Evolutionary conservation across 2,329 filamentous ascomycete genomes (phyloP), one percentile per base, ranked within the genome.

Genomic region (Mariannaea sp.): DNA sequence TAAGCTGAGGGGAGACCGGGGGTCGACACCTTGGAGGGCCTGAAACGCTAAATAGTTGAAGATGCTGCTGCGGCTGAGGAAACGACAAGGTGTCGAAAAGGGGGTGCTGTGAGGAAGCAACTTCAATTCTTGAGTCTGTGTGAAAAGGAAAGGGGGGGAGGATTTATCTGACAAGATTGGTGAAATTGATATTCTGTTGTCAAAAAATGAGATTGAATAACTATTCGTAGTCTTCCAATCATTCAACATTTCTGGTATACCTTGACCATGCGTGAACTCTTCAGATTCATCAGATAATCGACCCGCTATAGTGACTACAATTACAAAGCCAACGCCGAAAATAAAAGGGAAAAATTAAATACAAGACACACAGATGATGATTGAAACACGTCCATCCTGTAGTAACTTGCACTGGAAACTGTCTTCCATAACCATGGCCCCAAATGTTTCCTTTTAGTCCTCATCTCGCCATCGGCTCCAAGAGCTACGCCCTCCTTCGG

Each of bases 401-500:
- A 48, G 12, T 7, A 39, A 29, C 6, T 27, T 19, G 10, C 17
- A 13, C 14, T 39, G 7, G 7, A 17, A 2, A 39, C 27, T 22
- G 20, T 10, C 1, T 19, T 5, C 16, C 13, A 3, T 22, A 14
- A n/a, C 16, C 13, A n/a, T 36, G 13, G 22, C 32, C 17, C 8
- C 7, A 53, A 22, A 58, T 5, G 46, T 40, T 13, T 48, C 29
- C 27, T 44, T 43, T 41, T 58, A 46, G 38, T 57, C 60, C 10
- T 32, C 44, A 40, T 77, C 72, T 29, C 67, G 65, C 68, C 73
- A 75, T 41, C 74, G 69, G 45, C 70, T 70, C 65, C 62, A 70
- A 9, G 64, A 57, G 40, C 67, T 70, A 22, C 73, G 68, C 1
- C 72, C 75, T 55, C 74, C 74, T 51, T 81, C 79, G 10, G 71